Percentiles rank a stretch among this genome's conserved stretches.
These are phyloP conservation scores for Dendrobium huoshanense DNA, from an alignment of 106 monocot species.

Conservation along the genomic window DNA sequence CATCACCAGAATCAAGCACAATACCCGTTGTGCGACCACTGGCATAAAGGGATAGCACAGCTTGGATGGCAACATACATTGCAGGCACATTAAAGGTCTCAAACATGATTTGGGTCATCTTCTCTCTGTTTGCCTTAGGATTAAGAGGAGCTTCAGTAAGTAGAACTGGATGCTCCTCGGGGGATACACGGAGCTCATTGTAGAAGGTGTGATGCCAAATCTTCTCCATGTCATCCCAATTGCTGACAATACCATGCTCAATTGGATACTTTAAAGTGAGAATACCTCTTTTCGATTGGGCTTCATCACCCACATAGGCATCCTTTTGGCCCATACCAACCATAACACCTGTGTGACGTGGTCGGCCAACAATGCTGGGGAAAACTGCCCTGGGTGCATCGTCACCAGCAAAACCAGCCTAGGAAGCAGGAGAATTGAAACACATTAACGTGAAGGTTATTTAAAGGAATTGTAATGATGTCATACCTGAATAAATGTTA, in stretches of 20 bases:
- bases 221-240: slow-evolving; percentile 24
- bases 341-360: slow-evolving; percentile 19
- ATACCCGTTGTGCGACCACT: slow-evolving; percentile 19
- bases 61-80: slow-evolving; percentile 18
- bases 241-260: slow-evolving; percentile 19
- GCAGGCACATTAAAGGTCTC: slow-evolving; percentile 17
- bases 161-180: slow-evolving; percentile 13
- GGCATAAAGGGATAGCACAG: slow-evolving; percentile 15
- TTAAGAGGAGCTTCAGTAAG: slow-evolving; percentile 17
- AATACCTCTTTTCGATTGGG: slow-evolving; percentile 20
- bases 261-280: slow-evolving; percentile 19
- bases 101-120: slow-evolving; percentile 23
- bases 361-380: slow-evolving; percentile 17
- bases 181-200: slow-evolving; percentile 18
- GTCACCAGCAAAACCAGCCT: slow-evolving; percentile 21
- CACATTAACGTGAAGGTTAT: not conserved
- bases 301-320: slow-evolving; percentile 20
- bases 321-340: slow-evolving; percentile 21
- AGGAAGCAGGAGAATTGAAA: not conserved
- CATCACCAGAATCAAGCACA: slow-evolving; percentile 29
- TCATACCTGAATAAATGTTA: not conserved
- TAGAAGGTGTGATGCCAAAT: slow-evolving; percentile 23
- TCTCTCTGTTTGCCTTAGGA: slow-evolving; percentile 18
- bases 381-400: slow-evolving; percentile 19
- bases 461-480: not conserved